phyloP scores from a whole-genome alignment of 495 filamentous ascomycete genomes.

The Bacidia rubella region DNA sequence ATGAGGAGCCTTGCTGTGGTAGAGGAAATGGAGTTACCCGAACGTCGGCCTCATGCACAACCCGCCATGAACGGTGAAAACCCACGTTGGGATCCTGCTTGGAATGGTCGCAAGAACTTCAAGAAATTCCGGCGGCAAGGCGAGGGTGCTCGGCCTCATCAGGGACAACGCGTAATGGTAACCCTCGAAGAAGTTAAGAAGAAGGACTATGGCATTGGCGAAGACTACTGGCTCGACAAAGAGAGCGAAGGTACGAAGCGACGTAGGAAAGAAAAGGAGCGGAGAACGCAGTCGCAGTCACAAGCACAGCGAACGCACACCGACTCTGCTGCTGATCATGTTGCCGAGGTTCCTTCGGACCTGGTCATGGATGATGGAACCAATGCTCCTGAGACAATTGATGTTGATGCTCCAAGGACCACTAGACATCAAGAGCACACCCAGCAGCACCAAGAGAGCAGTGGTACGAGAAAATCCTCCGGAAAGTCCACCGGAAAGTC shows the following conservation, averaged over 20 bases:
- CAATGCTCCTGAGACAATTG: slow-evolving; percentile 18
- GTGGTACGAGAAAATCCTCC: slow-evolving; percentile 1
- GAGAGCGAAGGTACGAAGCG: slow-evolving; percentile 24
- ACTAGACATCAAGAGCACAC: slow-evolving; percentile 25
- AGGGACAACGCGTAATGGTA: slow-evolving; percentile 53
- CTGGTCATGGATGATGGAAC: slow-evolving; percentile 19
- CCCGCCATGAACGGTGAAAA: slow-evolving; percentile 25
- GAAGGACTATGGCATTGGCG: slow-evolving; percentile 72
- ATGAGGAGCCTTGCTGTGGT: slow-evolving; percentile 66
- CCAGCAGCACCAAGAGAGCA: slow-evolving; percentile 20
- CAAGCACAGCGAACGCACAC: slow-evolving; percentile 15
- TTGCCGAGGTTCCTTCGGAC: slow-evolving; percentile 16
- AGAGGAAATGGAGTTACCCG: slow-evolving; percentile 59
- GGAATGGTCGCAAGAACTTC: slow-evolving; percentile 96
- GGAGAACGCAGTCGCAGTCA: slow-evolving; percentile 19
- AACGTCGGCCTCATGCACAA: slow-evolving; percentile 16
- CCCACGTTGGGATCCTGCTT: slow-evolving; percentile 72
- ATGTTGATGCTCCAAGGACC: slow-evolving; percentile 16
- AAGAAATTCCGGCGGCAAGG: slow-evolving; percentile 70
- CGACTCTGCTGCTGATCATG: slow-evolving; percentile 18
- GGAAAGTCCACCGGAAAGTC: slow-evolving; percentile 1
- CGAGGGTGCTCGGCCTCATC: slow-evolving; percentile 32
- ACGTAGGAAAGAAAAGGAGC: slow-evolving; percentile 17
- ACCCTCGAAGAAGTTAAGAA: slow-evolving; percentile 63
- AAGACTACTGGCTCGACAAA: slow-evolving; percentile 62